Base-by-base conservation (phyloP, 73 alveolate genomes). In the Breviolum minutum region DNA sequence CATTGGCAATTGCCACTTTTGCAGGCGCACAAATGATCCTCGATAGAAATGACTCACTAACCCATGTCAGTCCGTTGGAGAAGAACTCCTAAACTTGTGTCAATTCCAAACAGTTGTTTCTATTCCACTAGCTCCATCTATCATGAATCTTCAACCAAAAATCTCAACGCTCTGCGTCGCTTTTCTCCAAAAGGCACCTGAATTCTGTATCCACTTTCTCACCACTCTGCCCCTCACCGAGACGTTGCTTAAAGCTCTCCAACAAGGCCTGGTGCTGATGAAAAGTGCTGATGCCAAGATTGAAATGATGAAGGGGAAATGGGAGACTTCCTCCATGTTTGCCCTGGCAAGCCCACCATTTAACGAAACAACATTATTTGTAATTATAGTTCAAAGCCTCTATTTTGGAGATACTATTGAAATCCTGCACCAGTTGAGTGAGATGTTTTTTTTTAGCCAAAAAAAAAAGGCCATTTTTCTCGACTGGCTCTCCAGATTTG, bases 211-310 rank as follows among this genome's bases (percentile, higher is more conserved):
- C 98, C 63, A 92, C 98, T 40, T 73, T 63, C 64, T 92, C 79
- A 9, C 98, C 98, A 48, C 98, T 92, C 98, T 92, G 90, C 20
- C 97, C 97, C 54, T 92, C 90, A n/a, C 89, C 62, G 66, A 92
- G 91, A 14, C 98, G 98, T 68, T 92, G 70, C 69, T 62, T 92
- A 66, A 63, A 92, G 61, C 89, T 61, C 54, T 64, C 90, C 98
- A 92, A 13, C 79, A 92, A 48, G 68, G 98, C 86, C 98, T 92
- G 48, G 14, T 10, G 14, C 62, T 8, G 81, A 8, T 40, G 54
- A 40, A 40, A 40, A 40, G 54, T 40, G 54, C 54, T 40, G 54
- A 40, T 40, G 54, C 54, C 54, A 40, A 40, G 54, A 40, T 40
- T 40, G 54, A 40, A 40, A 40, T 2, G 54, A 40, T 40, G 54